Evolutionary conservation across 176 grass and related monocot genomes (phyloP).

Genomic region (Avena insularis): DNA sequence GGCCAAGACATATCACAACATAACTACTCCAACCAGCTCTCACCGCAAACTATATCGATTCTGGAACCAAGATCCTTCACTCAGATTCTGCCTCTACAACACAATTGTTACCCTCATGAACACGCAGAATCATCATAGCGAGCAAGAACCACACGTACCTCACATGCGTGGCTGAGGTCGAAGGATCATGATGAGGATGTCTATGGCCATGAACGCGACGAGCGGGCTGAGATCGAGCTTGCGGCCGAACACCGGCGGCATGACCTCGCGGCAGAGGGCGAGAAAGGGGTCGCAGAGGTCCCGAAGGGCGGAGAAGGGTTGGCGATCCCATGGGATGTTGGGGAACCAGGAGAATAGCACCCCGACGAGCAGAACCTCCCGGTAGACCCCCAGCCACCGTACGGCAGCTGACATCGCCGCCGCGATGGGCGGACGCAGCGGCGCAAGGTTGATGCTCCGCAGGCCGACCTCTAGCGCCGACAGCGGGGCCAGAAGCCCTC

Average conservation of each 20-base stretch:
- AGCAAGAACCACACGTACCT: constrained; percentile 32
- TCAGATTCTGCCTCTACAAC: background rate
- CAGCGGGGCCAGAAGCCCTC: constrained; percentile 60
- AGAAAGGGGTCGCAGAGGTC: constrained; percentile 94
- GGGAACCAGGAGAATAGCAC: constrained; percentile 97
- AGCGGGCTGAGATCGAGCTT: constrained; percentile 93
- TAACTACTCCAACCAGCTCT: background rate
- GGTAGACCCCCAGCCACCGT: constrained; percentile 90
- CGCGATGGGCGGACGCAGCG: constrained; percentile 67
- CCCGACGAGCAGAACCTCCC: constrained; percentile 85
- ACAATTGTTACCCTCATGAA: background rate
- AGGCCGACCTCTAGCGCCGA: constrained; percentile 52
- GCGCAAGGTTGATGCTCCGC: constrained; percentile 63
- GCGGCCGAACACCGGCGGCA: constrained; percentile 85
- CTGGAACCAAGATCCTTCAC: background rate
- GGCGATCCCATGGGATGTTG: constrained; percentile 95
- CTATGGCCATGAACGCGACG: constrained; percentile 85
- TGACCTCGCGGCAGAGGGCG: constrained; percentile 85
- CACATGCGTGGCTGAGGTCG: constrained; percentile 82
- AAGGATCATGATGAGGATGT: constrained; percentile 82
- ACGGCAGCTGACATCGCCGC: constrained; percentile 76
- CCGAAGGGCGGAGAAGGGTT: constrained; percentile 83
- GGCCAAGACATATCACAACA: background rate
- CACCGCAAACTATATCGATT: background rate
- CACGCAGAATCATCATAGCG: background rate